phyloP scores from a whole-genome alignment of 805 yeast species.

The Cyberlindnera veronae region DNA sequence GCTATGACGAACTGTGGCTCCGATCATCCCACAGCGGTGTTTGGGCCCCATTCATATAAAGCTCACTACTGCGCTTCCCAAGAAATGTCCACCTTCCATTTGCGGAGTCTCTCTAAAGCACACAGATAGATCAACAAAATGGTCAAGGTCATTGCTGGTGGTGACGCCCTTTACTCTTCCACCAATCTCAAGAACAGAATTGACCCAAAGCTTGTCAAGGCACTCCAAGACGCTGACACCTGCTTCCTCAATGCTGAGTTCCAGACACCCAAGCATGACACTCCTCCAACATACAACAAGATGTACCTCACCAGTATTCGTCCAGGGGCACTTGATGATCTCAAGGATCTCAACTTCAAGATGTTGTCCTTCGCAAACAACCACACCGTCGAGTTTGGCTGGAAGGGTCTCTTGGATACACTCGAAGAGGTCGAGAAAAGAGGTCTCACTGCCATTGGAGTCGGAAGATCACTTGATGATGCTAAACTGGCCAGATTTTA shows the following conservation, averaged over 20 bases:
- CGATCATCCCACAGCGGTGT: not conserved
- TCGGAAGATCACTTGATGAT: constrained; percentile 28
- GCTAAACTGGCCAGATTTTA: constrained; percentile 26
- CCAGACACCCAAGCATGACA: constrained; percentile 27
- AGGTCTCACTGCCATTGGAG: constrained; percentile 25
- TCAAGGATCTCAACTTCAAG: constrained; percentile 24
- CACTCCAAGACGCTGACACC: constrained; percentile 25
- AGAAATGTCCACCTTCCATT: not conserved
- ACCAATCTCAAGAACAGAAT: constrained; percentile 25
- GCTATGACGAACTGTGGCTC: constrained; percentile 8
- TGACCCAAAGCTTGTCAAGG: constrained; percentile 25
- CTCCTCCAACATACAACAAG: constrained; percentile 28
- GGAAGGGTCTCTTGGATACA: constrained; percentile 26
- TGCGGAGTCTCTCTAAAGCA: not conserved
- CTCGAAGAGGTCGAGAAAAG: constrained; percentile 26
- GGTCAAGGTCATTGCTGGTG: constrained; percentile 26
- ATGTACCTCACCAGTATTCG: constrained; percentile 27
- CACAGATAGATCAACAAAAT: too few species aligned
- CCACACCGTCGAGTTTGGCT: constrained; percentile 29
- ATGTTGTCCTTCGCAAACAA: constrained; percentile 28
- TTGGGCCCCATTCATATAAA: not conserved
- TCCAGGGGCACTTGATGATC: constrained; percentile 25
- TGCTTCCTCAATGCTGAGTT: constrained; percentile 29
- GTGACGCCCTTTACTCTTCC: constrained; percentile 29
- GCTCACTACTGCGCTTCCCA: too few species aligned